These are phyloP conservation scores for slime mould (Dictyostelium discoideum) DNA, from an alignment of 78 protist species.

Conservation along the genomic window DNA sequence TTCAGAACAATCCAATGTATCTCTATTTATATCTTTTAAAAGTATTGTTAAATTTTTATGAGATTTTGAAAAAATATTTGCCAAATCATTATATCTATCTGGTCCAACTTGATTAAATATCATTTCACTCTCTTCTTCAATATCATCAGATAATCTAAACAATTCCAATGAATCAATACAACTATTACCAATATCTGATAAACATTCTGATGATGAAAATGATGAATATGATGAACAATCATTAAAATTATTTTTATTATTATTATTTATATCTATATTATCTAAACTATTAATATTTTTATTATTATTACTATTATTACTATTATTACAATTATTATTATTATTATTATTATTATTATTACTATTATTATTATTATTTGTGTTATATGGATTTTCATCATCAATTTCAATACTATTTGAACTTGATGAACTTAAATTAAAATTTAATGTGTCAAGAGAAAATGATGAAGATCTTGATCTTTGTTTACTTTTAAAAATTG, in stretches of 20 bases:
- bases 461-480: conserved; percentile 4
- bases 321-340: not conserved
- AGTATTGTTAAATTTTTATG: not conserved
- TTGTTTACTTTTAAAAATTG: not conserved
- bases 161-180: not conserved
- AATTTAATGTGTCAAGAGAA: not conserved
- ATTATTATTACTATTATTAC: too few species aligned
- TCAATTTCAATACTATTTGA: not conserved
- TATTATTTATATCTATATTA: not conserved
- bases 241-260: not conserved
- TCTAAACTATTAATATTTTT: not conserved
- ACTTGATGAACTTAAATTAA: not conserved
- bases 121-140: not conserved
- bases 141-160: not conserved
- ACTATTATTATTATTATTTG: not conserved
- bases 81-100: not conserved
- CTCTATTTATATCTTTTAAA: not conserved
- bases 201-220: not conserved
- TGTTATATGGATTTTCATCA: not conserved
- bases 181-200: not conserved
- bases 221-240: not conserved
- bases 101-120: not conserved
- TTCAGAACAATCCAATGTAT: not conserved
- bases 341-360: not conserved
- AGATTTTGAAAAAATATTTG: not conserved